Evolutionary conservation across 148 eudicot species (phyloP).

Genomic region (Rhododendron kiyosumense): DNA sequence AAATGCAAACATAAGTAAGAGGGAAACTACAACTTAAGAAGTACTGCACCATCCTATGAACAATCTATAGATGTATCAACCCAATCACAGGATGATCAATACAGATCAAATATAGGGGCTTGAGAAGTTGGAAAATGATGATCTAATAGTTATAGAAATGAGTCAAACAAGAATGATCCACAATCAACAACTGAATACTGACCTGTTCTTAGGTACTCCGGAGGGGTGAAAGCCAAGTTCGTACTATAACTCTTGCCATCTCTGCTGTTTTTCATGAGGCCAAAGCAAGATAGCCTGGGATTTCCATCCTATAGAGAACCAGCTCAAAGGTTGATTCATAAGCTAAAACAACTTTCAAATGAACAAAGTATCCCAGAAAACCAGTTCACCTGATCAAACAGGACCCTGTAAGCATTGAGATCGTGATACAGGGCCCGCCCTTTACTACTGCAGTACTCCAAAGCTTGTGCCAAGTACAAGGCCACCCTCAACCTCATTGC

Average conservation of each 20-base stretch:
- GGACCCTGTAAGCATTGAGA: conserved; percentile 63
- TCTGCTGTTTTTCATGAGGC: conserved; percentile 74
- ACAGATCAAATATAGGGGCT: neutral
- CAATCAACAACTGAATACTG: neutral
- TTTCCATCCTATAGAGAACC: conserved; percentile 40
- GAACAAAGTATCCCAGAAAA: neutral
- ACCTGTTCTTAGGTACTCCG: conserved; percentile 76
- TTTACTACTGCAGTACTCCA: conserved; percentile 55
- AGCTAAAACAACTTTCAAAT: neutral
- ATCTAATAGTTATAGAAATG: neutral
- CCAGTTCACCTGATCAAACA: conserved; percentile 49
- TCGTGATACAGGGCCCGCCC: conserved; percentile 61
- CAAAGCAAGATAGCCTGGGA: conserved; percentile 76
- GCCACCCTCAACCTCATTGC: conserved; percentile 76
- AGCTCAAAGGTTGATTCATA: neutral
- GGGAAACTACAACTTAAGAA: neutral
- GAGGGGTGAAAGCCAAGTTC: conserved; percentile 75
- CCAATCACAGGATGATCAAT: neutral
- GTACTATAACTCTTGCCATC: conserved; percentile 81
- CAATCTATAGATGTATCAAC: too few relatives aligned
- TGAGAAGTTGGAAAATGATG: neutral
- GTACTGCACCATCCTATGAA: neutral
- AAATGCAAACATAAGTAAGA: neutral
- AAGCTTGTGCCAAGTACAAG: conserved; percentile 59
- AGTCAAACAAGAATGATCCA: neutral